Base-by-base conservation (phyloP, 495 filamentous ascomycete species). In the Penicillium daleae region DNA sequence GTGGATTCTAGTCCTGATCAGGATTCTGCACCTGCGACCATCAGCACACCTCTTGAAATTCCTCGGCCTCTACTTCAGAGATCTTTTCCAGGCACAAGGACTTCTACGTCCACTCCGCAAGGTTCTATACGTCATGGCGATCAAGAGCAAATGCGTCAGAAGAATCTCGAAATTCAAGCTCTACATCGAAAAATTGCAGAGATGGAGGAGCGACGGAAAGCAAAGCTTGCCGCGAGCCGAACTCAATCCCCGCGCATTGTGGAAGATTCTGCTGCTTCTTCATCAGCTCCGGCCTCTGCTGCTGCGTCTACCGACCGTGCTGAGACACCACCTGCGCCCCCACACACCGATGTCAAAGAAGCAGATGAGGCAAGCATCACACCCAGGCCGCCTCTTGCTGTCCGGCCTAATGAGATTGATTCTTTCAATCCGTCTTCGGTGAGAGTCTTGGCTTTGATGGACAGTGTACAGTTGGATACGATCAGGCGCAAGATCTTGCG, bases 121-220 rank as follows among this genome's bases (percentile, higher is more conserved):
- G 73, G 68, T 2, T 60, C 73, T 48, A 60, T 61, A 19, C 71
- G 70, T 33, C 66, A 59, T n/a, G 71, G 71, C 39, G 79, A 82
- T 44, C 67, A 75, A 51, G 85, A 87, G 33, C 83, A 88, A 50
- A 80, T 97, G 9, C 81, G 85, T 53, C 66, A 70, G 24, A 90
- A 89, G 67, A 84, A 91, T 58, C 80, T 85, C 61, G 84, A 88
- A 61, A 94, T 97, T 53, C 84, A 90, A 70, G 82, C 82, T 40
- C 85, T 93, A 80, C 91, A 86, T 64, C 84, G 84, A 70, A 88
- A 83, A 58, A 94, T 97, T 71, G 90, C 88, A 17, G 88, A 92
- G 67, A 82, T 87, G 37, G 91, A 96, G 71, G 83, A 89, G 33
- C 85, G 82, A 60, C 87, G 85, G 62, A 87, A 86, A 72, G 78